A percentile compares a stretch with the other conserved stretches of the same genome.
phyloP scores from a whole-genome alignment of 768 basidiomycete species.

The Kwoniella dendrophila region DNA sequence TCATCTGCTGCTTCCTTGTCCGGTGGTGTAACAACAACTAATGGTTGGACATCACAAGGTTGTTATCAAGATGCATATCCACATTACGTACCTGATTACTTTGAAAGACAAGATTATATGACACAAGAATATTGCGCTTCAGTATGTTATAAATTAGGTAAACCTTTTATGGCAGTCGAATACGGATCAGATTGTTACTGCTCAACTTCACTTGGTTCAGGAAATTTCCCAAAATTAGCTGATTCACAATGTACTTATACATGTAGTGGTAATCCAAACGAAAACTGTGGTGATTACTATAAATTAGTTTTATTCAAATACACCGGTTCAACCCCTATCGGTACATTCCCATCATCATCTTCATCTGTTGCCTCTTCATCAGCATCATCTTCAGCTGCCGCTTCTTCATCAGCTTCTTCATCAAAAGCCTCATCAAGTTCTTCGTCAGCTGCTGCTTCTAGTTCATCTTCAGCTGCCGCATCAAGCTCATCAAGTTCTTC shows the following conservation, averaged over 20 bases:
- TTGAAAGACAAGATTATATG: slow-evolving; percentile 7
- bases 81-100: slow-evolving; percentile 1
- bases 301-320: slow-evolving; percentile 5
- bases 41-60: slow-evolving; percentile 14
- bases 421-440: slow-evolving; percentile 5
- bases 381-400: slow-evolving; percentile 5
- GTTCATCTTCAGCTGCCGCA: neutral
- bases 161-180: slow-evolving; percentile 18
- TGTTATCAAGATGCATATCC: slow-evolving; percentile 15
- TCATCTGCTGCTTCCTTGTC: slow-evolving; percentile 2
- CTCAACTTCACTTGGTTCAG: neutral
- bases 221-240: neutral
- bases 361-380: slow-evolving; percentile 12
- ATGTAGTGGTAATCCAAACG: slow-evolving; percentile 13
- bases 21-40: neutral
- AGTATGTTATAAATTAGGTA: slow-evolving; percentile 18
- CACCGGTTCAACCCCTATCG: slow-evolving; percentile 14
- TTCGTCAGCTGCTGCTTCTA: neutral
- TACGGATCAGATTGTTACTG: slow-evolving; percentile 25
- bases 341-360: neutral
- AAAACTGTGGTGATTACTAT: slow-evolving; percentile 18
- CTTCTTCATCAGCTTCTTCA: slow-evolving; percentile 5
- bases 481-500: slow-evolving; percentile 6
- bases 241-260: neutral
- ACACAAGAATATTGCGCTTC: slow-evolving; percentile 15